Conservation (phyloP, 208 protist species). For the Trypanosoma theileri region DNA sequence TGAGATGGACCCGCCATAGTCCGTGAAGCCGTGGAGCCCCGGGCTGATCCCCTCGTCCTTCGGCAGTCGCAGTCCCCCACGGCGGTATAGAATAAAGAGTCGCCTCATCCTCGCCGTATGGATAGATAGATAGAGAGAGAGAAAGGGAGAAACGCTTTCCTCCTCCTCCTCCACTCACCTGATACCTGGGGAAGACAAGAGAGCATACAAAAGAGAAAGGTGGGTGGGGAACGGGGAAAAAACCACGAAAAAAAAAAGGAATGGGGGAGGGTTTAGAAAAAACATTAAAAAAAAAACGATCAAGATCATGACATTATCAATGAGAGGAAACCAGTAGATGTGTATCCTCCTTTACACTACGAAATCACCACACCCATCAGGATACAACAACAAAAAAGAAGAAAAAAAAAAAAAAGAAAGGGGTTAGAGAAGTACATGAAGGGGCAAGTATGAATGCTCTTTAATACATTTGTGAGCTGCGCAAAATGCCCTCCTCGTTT, state of each 20-base stretch:
- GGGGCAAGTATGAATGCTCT: no score
- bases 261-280: not conserved
- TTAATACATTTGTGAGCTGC: not conserved
- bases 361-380: no score
- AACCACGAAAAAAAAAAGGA: not conserved
- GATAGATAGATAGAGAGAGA: no score
- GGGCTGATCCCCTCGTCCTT: conserved; percentile 62
- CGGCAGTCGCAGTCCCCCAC: conserved; percentile 25
- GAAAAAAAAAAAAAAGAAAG: no score
- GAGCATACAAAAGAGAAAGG: not conserved
- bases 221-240: not conserved
- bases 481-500: conserved; percentile 25
- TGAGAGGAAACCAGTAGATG: not conserved
- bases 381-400: no score
- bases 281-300: not conserved
- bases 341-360: not conserved
- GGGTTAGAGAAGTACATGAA: no score
- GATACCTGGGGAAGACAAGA: no score
- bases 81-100: not conserved
- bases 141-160: not conserved
- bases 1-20: conserved; percentile 83
- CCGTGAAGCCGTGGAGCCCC: conserved; percentile 58
- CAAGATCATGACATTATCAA: not conserved
- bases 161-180: not conserved
- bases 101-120: conserved; percentile 1